Percentiles rank a stretch among this genome's conserved stretches.
Evolutionary conservation across 208 protist genomes (phyloP).

Genomic region (Leishmania braziliensis): DNA sequence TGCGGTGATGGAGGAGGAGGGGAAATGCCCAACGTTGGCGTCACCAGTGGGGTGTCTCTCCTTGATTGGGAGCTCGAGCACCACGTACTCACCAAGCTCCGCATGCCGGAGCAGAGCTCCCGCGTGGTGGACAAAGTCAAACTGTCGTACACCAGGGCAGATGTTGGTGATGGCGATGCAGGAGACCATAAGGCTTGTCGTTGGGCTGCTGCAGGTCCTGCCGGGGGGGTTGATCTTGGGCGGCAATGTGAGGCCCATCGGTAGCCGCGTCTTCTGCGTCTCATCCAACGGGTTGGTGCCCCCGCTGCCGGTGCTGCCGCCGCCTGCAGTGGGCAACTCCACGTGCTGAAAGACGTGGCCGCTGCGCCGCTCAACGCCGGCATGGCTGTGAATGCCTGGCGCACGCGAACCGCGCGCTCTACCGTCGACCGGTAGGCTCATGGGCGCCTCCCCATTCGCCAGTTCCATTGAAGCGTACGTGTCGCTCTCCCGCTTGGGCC

Average conservation of each 20-base stretch:
- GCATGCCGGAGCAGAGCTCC: constrained; percentile 35
- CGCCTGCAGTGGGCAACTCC: neutral
- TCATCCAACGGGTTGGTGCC: constrained; percentile 21
- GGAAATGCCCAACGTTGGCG: neutral
- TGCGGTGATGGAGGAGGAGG: neutral
- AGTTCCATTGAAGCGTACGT: constrained; percentile 75
- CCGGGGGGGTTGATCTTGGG: neutral
- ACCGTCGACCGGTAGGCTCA: constrained; percentile 36
- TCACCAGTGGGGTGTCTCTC: constrained; percentile 6
- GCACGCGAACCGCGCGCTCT: constrained; percentile 4
- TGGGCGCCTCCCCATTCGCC: constrained; percentile 67
- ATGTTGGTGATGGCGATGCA: constrained; percentile 40
- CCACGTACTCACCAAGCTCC: constrained; percentile 68
- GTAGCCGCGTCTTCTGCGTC: constrained; percentile 7
- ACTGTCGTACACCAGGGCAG: constrained; percentile 57
- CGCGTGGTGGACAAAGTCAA: constrained; percentile 41
- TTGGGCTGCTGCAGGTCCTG: neutral
- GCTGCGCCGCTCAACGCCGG: constrained; percentile 42
- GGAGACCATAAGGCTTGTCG: constrained; percentile 30
- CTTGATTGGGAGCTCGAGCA: constrained; percentile 59
- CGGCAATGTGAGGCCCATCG: constrained; percentile 13
- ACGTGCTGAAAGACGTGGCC: constrained; percentile 60
- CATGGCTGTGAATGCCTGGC: constrained; percentile 48
- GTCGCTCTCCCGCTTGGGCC: constrained; percentile 68
- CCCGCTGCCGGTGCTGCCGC: neutral